phyloP scores from a whole-genome alignment of 177 flowering plant genomes.

The Vitis hybrid region DNA sequence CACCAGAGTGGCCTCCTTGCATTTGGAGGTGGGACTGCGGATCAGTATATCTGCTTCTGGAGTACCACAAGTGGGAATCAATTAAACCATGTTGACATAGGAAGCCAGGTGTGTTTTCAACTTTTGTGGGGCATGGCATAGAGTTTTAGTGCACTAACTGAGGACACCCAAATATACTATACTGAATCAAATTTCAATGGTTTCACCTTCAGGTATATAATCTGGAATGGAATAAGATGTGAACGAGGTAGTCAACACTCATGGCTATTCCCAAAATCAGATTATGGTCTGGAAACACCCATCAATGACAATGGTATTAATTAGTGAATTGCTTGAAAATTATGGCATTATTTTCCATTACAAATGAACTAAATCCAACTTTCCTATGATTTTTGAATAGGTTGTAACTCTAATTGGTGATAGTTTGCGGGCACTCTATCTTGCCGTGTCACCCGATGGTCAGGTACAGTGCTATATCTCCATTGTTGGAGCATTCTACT shows the following conservation, averaged over 20 bases:
- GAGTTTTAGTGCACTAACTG: too few species aligned
- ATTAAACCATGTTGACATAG: conserved; percentile 75
- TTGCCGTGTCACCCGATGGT: conserved; percentile 94
- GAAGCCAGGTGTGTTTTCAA: conserved; percentile 68
- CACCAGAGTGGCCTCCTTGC: conserved; percentile 90
- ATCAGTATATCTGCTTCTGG: conserved; percentile 96
- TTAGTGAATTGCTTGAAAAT: too few species aligned
- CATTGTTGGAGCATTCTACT: too few species aligned
- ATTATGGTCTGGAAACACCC: conserved; percentile 99
- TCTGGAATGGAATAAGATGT: conserved; percentile 95
- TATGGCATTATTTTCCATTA: too few species aligned
- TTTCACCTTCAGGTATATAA: conserved; percentile 69
- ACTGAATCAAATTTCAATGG: too few species aligned
- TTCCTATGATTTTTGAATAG: conserved; percentile 19
- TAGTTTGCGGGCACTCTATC: conserved; percentile 81
- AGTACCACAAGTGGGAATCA: conserved; percentile 87
- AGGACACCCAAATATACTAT: too few species aligned
- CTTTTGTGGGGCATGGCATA: too few species aligned
- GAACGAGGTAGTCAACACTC: conserved; percentile 94
- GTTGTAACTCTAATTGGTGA: conserved; percentile 96
- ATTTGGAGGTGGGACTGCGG: conserved; percentile 99
- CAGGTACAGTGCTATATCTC: conserved; percentile 49
- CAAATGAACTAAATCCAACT: too few species aligned
- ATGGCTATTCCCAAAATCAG: conserved; percentile 99
- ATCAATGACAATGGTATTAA: conserved; percentile 70